Conservation (phyloP, 495 filamentous ascomycete species). For the Pyronema domesticum region DNA sequence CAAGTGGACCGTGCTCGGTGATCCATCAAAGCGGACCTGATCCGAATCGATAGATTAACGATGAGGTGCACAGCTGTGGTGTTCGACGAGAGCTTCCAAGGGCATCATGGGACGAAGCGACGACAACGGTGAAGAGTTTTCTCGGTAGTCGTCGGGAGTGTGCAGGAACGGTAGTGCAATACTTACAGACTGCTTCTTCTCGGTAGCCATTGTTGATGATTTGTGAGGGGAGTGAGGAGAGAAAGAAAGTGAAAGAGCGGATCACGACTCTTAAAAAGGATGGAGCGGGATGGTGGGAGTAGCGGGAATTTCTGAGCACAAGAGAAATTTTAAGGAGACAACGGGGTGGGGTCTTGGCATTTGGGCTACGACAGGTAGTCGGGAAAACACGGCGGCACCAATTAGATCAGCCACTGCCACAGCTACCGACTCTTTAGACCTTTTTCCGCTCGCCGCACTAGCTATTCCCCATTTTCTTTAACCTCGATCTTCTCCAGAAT, state of each 20-base stretch:
- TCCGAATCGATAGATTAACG: not conserved
- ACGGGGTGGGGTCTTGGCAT: conserved; percentile 5
- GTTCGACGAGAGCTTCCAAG: not conserved
- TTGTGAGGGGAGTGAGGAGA: conserved; percentile 15
- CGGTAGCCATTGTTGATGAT: conserved; percentile 16
- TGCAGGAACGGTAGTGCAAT: conserved; percentile 6
- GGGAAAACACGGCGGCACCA: not conserved
- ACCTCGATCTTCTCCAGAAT: too few relatives aligned
- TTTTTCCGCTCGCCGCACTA: too few relatives aligned
- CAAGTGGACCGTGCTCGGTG: not conserved
- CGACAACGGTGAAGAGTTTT: not conserved
- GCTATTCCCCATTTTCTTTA: too few relatives aligned
- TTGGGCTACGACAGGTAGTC: not conserved
- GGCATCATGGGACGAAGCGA: not conserved
- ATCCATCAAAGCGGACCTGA: not conserved
- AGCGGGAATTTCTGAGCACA: conserved; percentile 13
- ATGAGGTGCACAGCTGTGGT: not conserved
- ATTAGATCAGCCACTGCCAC: not conserved
- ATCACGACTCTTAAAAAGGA: conserved; percentile 21
- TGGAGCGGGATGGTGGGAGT: conserved; percentile 4
- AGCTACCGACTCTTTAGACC: too few relatives aligned
- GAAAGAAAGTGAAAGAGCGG: conserved; percentile 17
- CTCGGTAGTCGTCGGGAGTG: not conserved
- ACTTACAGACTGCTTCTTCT: conserved; percentile 22
- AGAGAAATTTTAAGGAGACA: not conserved